phyloP scores from a whole-genome alignment of 495 filamentous ascomycete genomes.

The Xeromyces bisporus region DNA sequence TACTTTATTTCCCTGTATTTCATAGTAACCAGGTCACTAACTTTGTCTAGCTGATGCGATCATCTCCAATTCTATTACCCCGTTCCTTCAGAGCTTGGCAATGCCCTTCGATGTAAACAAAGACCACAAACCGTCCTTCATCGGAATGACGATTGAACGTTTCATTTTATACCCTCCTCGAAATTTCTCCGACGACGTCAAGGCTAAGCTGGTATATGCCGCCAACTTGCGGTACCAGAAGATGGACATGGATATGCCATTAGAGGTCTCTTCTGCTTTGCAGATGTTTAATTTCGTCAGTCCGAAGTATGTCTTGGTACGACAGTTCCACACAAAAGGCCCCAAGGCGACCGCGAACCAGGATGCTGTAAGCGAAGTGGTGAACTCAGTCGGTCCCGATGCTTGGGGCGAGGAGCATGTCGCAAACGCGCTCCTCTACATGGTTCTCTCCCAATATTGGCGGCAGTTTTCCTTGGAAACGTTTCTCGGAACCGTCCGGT shows the following conservation, averaged over 20 bases:
- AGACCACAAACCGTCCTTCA: constrained; percentile 45
- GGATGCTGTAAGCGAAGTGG: constrained; percentile 41
- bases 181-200: constrained; percentile 61
- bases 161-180: constrained; percentile 67
- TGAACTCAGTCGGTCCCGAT: constrained; percentile 46
- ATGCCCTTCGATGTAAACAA: constrained; percentile 38
- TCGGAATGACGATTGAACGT: constrained; percentile 63
- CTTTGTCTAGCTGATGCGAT: constrained; percentile 57
- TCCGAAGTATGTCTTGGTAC: constrained; percentile 46
- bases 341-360: constrained; percentile 37
- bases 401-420: constrained; percentile 69
- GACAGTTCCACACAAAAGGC: constrained; percentile 62
- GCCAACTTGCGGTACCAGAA: constrained; percentile 50
- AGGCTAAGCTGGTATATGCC: constrained; percentile 47
- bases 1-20: too few relatives aligned
- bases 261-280: constrained; percentile 55
- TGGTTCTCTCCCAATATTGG: constrained; percentile 51
- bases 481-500: constrained; percentile 47
- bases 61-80: constrained; percentile 51
- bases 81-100: constrained; percentile 57
- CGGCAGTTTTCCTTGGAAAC: constrained; percentile 53
- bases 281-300: constrained; percentile 56
- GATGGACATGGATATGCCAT: constrained; percentile 42
- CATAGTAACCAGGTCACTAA: too few relatives aligned
- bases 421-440: constrained; percentile 64